Base-by-base conservation (phyloP, 805 yeast genomes). In the Hermanozyma aechmeae region DNA sequence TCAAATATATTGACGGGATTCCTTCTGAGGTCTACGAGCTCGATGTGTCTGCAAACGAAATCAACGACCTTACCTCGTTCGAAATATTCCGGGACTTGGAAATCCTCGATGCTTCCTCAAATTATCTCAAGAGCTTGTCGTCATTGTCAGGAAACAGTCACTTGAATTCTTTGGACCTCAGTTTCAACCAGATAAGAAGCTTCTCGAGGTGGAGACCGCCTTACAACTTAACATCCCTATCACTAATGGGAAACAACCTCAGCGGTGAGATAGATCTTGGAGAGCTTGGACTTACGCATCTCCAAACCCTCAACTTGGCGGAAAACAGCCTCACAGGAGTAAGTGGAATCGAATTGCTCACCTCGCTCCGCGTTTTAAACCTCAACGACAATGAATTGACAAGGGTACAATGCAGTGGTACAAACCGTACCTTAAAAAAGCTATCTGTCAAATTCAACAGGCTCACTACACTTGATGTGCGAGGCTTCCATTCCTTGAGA, bases 1-100 rank as follows among this genome's bases (percentile, higher is more conserved):
- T 72, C 9, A 46, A 51, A 13, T 69, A 53, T 38, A 42, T 63
- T 7, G 65, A 64, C 16, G 78, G 77, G 0, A 43, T 71, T 14
- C 74, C 76, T 1, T 33, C 33, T 6, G 33, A 42, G 1, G 38
- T 65, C 1, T 59, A 65, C 40, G 50, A 56, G 16, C 39, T 72
- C 26, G 46, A 57, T 27, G 37, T 66, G n/a, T 44, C 60, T 3
- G 32, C 45, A 26, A 72, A 72, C 43, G 32, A 33, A 13, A 48
- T 72, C 16, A 58, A 55, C 18, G 56, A 55, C 33, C 37, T 68
- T 27, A 54, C 72, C 2, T 53, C 67, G 4, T 69, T 69, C 33
- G 43, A 51, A 23, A 50, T 49, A 6, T 56, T 59, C 37, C 49
- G 41, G 15, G 59, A 66, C 31, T 48, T 72, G 19, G 73, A 68